phyloP scores from a whole-genome alignment of 257 asterid genomes.

The Solanum neorickii region DNA sequence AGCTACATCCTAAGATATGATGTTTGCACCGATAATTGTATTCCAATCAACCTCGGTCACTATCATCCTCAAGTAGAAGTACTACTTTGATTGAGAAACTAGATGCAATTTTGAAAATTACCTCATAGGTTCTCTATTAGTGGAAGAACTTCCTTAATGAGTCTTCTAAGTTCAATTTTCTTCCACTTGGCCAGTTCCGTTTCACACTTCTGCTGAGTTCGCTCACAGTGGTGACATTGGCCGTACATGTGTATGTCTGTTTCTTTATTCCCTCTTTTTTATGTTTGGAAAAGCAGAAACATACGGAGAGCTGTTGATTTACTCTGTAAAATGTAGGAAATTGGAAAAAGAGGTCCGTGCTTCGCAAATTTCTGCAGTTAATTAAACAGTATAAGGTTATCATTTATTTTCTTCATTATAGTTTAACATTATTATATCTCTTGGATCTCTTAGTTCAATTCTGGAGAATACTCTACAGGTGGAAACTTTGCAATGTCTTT shows the following conservation, averaged over 20 bases:
- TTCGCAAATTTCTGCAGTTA: neutral
- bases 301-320: neutral
- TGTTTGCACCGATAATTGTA: neutral
- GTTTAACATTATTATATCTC: neutral
- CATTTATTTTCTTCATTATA: neutral
- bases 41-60: neutral
- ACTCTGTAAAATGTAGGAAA: constrained; percentile 16
- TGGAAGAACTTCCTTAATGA: neutral
- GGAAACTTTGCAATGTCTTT: neutral
- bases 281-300: neutral
- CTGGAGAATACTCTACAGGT: neutral
- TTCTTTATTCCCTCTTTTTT: neutral
- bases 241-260: neutral
- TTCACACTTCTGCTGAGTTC: neutral
- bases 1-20: neutral
- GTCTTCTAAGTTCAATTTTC: neutral
- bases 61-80: neutral
- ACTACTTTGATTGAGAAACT: neutral
- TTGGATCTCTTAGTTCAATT: neutral
- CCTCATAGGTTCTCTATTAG: neutral
- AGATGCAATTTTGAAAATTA: neutral
- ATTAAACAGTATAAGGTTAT: neutral
- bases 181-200: neutral
- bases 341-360: constrained; percentile 35
- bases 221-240: neutral